Conservation (phyloP, 176 grass and related monocot genomes). For the Bolboschoenus planiculmis region DNA sequence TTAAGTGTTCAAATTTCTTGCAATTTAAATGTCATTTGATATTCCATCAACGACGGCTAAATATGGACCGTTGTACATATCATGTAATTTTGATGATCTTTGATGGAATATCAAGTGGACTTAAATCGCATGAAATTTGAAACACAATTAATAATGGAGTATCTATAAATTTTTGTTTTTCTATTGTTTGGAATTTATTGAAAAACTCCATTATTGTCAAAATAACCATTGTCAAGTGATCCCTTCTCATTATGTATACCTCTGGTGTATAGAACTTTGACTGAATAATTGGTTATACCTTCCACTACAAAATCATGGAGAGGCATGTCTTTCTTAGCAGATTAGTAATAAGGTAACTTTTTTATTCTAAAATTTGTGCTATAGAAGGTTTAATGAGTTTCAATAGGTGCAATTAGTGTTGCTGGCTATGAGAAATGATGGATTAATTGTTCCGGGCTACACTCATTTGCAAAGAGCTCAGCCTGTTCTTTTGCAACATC, state of each 20-base stretch:
- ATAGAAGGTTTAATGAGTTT: background rate
- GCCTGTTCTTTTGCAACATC: slow-evolving; percentile 84
- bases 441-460: slow-evolving; percentile 95
- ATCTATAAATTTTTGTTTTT: too few species aligned
- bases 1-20: too few species aligned
- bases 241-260: background rate
- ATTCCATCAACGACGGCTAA: too few species aligned
- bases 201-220: too few species aligned
- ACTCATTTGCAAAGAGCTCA: slow-evolving; percentile 98
- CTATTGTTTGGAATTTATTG: too few species aligned
- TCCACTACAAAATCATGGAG: background rate
- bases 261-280: background rate
- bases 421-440: slow-evolving; percentile 75
- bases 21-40: too few species aligned
- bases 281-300: background rate
- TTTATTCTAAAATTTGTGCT: background rate
- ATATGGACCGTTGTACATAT: too few species aligned
- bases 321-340: background rate
- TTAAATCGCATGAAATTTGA: too few species aligned
- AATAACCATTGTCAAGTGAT: too few species aligned
- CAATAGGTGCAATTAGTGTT: slow-evolving; percentile 75
- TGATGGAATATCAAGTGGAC: too few species aligned
- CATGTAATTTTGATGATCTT: too few species aligned
- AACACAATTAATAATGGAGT: too few species aligned
- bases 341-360: background rate